These are phyloP conservation scores for Phytophthora cajani DNA, from an alignment of 352 stramenopile genomes.

Conservation along the genomic window DNA sequence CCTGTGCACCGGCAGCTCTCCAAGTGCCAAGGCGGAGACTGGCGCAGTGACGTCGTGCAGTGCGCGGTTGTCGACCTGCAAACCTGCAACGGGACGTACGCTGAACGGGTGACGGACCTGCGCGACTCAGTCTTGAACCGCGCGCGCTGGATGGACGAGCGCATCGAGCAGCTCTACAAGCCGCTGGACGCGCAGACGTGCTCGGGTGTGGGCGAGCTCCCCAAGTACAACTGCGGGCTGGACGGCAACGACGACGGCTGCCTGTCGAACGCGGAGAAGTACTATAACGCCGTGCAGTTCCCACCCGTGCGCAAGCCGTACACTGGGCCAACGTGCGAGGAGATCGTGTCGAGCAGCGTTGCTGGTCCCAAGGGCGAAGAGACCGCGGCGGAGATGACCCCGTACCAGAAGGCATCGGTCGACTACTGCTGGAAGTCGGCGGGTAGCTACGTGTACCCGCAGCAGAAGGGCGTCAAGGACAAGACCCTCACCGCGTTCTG, in stretches of 20 bases:
- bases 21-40: conserved; percentile 59
- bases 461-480: conserved; percentile 68
- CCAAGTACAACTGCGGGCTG: conserved; percentile 72
- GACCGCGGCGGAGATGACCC: conserved; percentile 24
- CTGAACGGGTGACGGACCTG: conserved; percentile 53
- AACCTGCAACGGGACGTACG: conserved; percentile 69
- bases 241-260: conserved; percentile 71
- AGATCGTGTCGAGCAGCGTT: conserved; percentile 23
- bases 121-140: conserved; percentile 54
- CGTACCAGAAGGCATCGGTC: conserved; percentile 55
- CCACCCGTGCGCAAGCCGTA: conserved; percentile 63
- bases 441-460: conserved; percentile 61
- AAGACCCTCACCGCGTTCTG: conserved; percentile 69
- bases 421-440: conserved; percentile 79
- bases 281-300: conserved; percentile 68
- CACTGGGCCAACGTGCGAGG: conserved; percentile 42
- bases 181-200: conserved; percentile 57
- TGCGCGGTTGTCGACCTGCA: conserved; percentile 62
- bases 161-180: conserved; percentile 76
- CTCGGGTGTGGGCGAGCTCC: conserved; percentile 64
- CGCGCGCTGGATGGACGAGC: conserved; percentile 76
- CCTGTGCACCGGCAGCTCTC: conserved; percentile 57
- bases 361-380: conserved; percentile 24
- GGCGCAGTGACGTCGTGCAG: conserved; percentile 56
- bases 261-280: conserved; percentile 57